These are phyloP conservation scores for Plasmodium reichenowi DNA, from an alignment of 169 alveolate genomes.

Conservation along the genomic window DNA sequence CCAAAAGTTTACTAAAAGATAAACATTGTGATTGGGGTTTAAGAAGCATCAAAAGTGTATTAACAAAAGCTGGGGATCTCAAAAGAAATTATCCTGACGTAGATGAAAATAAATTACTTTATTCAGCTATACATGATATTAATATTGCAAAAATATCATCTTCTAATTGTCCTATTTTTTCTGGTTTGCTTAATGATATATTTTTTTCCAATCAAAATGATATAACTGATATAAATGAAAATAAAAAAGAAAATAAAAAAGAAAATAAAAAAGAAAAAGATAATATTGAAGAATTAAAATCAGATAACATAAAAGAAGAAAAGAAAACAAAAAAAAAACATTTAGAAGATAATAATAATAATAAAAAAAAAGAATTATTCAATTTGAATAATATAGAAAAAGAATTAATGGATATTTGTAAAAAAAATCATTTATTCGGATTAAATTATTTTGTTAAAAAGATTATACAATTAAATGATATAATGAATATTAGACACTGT, in stretches of 20 bases:
- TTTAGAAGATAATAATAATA: background rate
- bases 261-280: background rate
- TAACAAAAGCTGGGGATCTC: slow-evolving; percentile 97
- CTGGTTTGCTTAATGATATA: slow-evolving; percentile 94
- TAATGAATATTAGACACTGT: slow-evolving; percentile 95
- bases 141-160: slow-evolving; percentile 86
- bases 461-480: slow-evolving; percentile 93
- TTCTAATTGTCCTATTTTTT: slow-evolving; percentile 75
- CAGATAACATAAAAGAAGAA: background rate
- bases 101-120: slow-evolving; percentile 92
- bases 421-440: slow-evolving; percentile 51
- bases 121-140: slow-evolving; percentile 85
- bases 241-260: background rate
- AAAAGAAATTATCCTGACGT: slow-evolving; percentile 94
- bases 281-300: background rate
- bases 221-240: background rate
- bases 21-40: slow-evolving; percentile 98
- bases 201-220: slow-evolving; percentile 88
- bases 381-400: slow-evolving; percentile 20
- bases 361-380: slow-evolving; percentile 3
- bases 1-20: slow-evolving; percentile 93
- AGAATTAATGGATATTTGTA: slow-evolving; percentile 57
- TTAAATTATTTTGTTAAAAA: slow-evolving; percentile 91
- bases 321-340: background rate
- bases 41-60: slow-evolving; percentile 96